These are phyloP conservation scores for Aspergillus sp. DNA, from an alignment of 2,329 filamentous ascomycete genomes.

Conservation along the genomic window DNA sequence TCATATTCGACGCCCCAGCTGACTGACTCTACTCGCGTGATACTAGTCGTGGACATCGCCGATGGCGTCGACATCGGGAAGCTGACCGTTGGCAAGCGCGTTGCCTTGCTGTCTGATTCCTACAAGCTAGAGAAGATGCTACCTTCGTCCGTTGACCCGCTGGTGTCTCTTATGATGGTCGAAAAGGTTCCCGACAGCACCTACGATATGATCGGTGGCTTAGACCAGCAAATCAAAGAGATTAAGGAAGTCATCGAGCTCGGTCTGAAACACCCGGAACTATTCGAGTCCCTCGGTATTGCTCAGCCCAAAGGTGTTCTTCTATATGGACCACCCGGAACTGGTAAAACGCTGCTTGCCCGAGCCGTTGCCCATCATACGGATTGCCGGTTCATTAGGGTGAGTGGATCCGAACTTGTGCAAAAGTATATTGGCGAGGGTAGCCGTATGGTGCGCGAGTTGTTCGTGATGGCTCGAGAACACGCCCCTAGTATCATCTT, in stretches of 20 bases:
- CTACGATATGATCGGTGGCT: slow-evolving; percentile 99
- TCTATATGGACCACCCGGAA: slow-evolving; percentile 93
- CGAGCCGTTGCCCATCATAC: slow-evolving; percentile 97
- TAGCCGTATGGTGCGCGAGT: slow-evolving; percentile 95
- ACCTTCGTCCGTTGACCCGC: slow-evolving; percentile 94
- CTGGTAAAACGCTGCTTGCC: slow-evolving; percentile 92
- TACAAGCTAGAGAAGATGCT: slow-evolving; percentile 99
- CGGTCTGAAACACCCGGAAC: slow-evolving; percentile 94
- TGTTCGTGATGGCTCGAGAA: slow-evolving; percentile 98
- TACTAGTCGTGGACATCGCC: slow-evolving; percentile 85
- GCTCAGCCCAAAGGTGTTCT: slow-evolving; percentile 97
- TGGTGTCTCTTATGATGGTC: slow-evolving; percentile 99
- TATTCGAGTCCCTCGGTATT: slow-evolving; percentile 98
- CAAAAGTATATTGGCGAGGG: slow-evolving; percentile 99
- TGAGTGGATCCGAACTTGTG: slow-evolving; percentile 92
- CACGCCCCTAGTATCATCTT: slow-evolving; percentile 99
- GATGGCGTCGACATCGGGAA: slow-evolving; percentile 93
- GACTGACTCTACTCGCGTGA: slow-evolving; percentile 9
- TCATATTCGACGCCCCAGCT: too few species aligned
- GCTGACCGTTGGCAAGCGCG: slow-evolving; percentile 95
- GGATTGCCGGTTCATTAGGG: slow-evolving; percentile 98
- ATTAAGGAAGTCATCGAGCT: slow-evolving; percentile 99
- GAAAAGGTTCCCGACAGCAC: slow-evolving; percentile 99
- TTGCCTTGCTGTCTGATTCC: slow-evolving; percentile 92
- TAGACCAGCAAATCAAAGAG: slow-evolving; percentile 99